Evolutionary conservation across 1,139 yeast species (phyloP).

Genomic region (Komagataea norvegica): DNA sequence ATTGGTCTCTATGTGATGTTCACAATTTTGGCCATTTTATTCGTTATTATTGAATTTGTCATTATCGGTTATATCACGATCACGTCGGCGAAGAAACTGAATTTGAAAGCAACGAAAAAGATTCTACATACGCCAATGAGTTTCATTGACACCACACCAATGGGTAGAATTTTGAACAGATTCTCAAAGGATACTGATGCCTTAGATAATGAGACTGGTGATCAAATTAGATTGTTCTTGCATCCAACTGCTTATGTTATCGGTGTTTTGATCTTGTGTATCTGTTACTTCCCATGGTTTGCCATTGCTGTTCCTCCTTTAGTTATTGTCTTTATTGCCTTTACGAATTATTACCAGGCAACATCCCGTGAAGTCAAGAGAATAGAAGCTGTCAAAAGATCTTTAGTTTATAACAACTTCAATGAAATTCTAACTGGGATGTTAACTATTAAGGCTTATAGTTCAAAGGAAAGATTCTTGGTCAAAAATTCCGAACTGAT

Average conservation of each 20-base stretch:
- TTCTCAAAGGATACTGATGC: constrained; percentile 82
- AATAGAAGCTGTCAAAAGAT: constrained; percentile 71
- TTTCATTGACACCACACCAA: constrained; percentile 62
- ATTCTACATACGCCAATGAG: constrained; percentile 76
- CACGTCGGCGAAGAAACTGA: constrained; percentile 37
- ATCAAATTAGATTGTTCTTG: constrained; percentile 47
- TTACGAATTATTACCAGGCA: constrained; percentile 63
- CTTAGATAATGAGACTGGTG: constrained; percentile 67
- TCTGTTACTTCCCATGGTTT: constrained; percentile 71
- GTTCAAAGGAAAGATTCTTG: constrained; percentile 46
- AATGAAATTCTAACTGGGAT: constrained; percentile 72
- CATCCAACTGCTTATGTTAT: constrained; percentile 47
- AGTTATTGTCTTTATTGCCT: constrained; percentile 39
- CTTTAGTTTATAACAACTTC: constrained; percentile 72
- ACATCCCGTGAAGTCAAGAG: constrained; percentile 84
- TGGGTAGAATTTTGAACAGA: constrained; percentile 65
- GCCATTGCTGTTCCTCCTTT: constrained; percentile 66
- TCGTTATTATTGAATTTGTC: constrained; percentile 48
- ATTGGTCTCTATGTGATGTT: constrained; percentile 66
- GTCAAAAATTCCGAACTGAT: constrained; percentile 44
- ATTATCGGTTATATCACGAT: constrained; percentile 52
- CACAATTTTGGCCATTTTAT: constrained; percentile 42
- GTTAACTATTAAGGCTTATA: constrained; percentile 64
- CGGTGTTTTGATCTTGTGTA: constrained; percentile 64
- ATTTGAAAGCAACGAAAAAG: constrained; percentile 50